Evolutionary conservation across 2,329 filamentous ascomycete species (phyloP).

Genomic region (Epichloe uncinata): DNA sequence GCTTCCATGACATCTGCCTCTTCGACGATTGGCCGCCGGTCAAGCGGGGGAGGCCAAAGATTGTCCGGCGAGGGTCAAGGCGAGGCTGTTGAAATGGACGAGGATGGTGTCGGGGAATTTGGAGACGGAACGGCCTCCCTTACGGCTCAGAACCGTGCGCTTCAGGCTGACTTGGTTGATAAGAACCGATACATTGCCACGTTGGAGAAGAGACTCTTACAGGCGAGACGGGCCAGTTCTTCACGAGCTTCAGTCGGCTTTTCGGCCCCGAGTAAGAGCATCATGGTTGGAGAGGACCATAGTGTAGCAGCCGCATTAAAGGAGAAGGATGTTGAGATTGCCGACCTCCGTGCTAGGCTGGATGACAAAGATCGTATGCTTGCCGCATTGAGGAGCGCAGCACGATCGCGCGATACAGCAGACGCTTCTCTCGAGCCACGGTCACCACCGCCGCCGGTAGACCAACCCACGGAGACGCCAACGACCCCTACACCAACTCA

Average conservation of each 20-base stretch:
- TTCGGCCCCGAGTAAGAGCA: conserved; percentile 44
- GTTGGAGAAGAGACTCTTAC: conserved; percentile 79
- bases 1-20: conserved; percentile 53
- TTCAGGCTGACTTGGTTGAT: conserved; percentile 90
- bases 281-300: conserved; percentile 65
- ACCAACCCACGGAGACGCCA: conserved; percentile 6
- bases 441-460: conserved; percentile 12
- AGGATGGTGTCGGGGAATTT: conserved; percentile 66
- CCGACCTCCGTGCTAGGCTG: conserved; percentile 72
- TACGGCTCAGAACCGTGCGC: conserved; percentile 72
- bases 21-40: conserved; percentile 44
- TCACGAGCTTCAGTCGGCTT: conserved; percentile 72
- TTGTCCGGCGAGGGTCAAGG: conserved; percentile 28
- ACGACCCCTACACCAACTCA: conserved; percentile 13
- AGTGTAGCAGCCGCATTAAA: conserved; percentile 59
- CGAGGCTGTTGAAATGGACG: conserved; percentile 39
- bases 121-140: conserved; percentile 77
- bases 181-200: conserved; percentile 95
- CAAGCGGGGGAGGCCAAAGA: conserved; percentile 25
- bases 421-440: conserved; percentile 34
- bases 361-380: conserved; percentile 97
- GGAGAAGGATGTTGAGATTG: conserved; percentile 88
- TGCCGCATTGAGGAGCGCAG: conserved; percentile 68
- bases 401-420: conserved; percentile 72
- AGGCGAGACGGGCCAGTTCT: conserved; percentile 81